These are phyloP conservation scores for Trichophyton verrucosum DNA, from an alignment of 2,329 filamentous ascomycete genomes.

Conservation along the genomic window DNA sequence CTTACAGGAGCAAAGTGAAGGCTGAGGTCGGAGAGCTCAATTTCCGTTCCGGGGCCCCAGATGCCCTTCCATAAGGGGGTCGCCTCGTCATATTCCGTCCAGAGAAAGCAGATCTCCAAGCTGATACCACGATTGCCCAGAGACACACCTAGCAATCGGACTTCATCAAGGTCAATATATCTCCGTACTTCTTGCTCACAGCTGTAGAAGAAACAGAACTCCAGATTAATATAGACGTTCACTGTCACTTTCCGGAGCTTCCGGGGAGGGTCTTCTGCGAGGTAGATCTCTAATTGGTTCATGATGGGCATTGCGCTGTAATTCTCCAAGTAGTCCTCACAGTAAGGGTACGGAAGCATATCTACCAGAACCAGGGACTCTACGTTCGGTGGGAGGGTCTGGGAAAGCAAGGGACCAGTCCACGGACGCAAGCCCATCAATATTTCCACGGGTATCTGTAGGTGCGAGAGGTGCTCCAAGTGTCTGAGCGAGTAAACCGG, in stretches of 20 bases:
- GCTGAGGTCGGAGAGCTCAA: too few relatives aligned
- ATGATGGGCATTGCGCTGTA: neutral
- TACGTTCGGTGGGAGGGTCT: neutral
- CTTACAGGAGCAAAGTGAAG: too few relatives aligned
- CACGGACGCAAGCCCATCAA: neutral
- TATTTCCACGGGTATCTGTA: neutral
- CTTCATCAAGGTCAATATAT: too few relatives aligned
- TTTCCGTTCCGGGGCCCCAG: too few relatives aligned
- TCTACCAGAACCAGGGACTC: neutral
- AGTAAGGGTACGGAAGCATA: neutral
- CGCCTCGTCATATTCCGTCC: too few relatives aligned
- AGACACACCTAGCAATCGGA: too few relatives aligned
- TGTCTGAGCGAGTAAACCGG: neutral
- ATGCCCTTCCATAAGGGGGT: too few relatives aligned
- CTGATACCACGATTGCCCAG: too few relatives aligned
- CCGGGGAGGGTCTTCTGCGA: neutral
- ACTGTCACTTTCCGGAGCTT: neutral
- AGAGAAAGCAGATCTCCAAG: too few relatives aligned
- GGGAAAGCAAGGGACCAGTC: neutral
- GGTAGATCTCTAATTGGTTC: neutral
- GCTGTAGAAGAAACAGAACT: too few relatives aligned
- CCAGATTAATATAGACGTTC: neutral
- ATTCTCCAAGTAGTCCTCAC: too few relatives aligned
- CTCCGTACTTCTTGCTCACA: neutral
- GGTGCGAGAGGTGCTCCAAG: neutral